Percentiles rank a stretch among this genome's conserved stretches.
Conservation (phyloP, 1,284 basidiomycete genomes). For the Cystobasidium sp. region DNA sequence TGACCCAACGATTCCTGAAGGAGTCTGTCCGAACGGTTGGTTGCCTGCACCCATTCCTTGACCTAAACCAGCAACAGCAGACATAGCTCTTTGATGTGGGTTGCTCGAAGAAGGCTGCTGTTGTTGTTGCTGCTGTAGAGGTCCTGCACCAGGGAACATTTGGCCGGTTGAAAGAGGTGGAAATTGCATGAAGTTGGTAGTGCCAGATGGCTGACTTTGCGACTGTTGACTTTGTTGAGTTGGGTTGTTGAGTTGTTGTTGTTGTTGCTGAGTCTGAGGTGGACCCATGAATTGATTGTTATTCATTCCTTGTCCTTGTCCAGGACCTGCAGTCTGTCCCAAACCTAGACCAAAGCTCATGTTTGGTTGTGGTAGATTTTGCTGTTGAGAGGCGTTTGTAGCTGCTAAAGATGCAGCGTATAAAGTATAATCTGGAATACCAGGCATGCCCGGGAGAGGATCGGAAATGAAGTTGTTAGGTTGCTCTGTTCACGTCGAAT, state of each 20-base stretch:
- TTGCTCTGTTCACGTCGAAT: too few species aligned
- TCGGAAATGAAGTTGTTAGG: neutral
- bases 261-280: neutral
- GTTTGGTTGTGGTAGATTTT: neutral
- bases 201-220: too few species aligned
- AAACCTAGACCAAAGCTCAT: conserved; percentile 14
- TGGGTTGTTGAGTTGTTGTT: too few species aligned
- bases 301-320: too few species aligned
- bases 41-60: conserved; percentile 7
- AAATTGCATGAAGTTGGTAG: too few species aligned
- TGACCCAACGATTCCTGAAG: neutral
- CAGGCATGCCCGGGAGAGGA: neutral
- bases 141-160: neutral
- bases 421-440: conserved; percentile 6
- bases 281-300: neutral
- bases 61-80: conserved; percentile 30
- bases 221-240: too few species aligned
- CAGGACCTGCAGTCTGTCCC: too few species aligned
- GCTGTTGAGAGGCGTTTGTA: neutral
- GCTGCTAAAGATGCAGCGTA: conserved; percentile 17
- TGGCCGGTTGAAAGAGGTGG: too few species aligned
- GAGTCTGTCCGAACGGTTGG: neutral
- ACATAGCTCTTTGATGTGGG: conserved; percentile 22
- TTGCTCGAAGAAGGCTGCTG: conserved; percentile 1
- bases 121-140: neutral